Base-by-base conservation (phyloP, 2,329 filamentous ascomycete species). In the Davidsoniella neocaledoniae region DNA sequence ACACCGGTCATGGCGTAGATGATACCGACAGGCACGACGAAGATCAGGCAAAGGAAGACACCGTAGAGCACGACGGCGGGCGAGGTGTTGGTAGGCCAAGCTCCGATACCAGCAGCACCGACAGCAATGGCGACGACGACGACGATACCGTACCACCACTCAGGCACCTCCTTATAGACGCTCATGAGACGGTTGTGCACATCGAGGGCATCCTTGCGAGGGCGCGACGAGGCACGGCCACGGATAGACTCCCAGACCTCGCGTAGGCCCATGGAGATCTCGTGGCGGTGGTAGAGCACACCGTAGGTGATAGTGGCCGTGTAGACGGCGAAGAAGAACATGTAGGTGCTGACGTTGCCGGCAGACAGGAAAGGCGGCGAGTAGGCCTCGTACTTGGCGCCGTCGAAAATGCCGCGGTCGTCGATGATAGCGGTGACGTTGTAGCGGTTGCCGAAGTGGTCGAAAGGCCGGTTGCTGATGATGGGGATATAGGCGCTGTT, bases 241-340 rank as follows among this genome's bases (percentile, higher is more conserved):
- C 64, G 65, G 54, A 73, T 64, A 57, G 66, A 68, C 54, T 64
- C 65, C 55, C 65, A 62, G 4, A 73, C 59, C 36, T 66, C 68
- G 57, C 66, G 66, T 61, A 73, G 70, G 2, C 71, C 71, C 49
- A 68, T 66, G 6, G 57, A 57, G 38, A 76, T 69, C 55, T 75
- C 71, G 47, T 68, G 65, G 3, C 71, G 66, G 56, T 76, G 70
- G 58, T 74, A 75, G 1, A 76, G 63, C 16, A 61, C 56, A 21
- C 70, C 68, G 49, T 75, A 73, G 3, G 68, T 69, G 14, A 76
- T 58, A 0, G 68, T 69, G 16, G 72, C 69, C 0, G 72, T 65
- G 55, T 75, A 75, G 26, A 73, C 68, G 46, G 66, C 70, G 51
- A 76, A 76, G 61, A 73, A 75, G 58, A 70, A 72, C 54, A 71